A percentile compares a stretch with the other conserved stretches of the same genome.
These are phyloP conservation scores for Tetragonia tetragonoides DNA, from an alignment of 148 eudicot species.

Conservation along the genomic window DNA sequence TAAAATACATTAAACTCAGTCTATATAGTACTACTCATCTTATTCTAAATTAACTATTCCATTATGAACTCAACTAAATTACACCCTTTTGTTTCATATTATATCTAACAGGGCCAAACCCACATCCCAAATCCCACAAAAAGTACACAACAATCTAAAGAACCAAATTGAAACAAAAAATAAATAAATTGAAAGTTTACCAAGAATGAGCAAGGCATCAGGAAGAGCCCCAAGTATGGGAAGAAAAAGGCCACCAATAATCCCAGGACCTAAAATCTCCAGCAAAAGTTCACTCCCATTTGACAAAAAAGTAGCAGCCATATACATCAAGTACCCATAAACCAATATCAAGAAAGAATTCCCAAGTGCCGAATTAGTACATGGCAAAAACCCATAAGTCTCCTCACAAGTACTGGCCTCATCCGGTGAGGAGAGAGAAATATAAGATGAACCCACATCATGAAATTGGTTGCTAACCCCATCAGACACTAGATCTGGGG, in stretches of 20 bases:
- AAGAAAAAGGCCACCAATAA: constrained; percentile 79
- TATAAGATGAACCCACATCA: constrained; percentile 18
- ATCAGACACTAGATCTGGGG: neutral
- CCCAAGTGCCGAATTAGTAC: constrained; percentile 60
- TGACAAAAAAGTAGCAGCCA: constrained; percentile 68
- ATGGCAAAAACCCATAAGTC: constrained; percentile 84
- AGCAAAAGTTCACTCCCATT: constrained; percentile 75
- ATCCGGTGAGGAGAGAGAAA: neutral
- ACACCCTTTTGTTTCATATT: neutral
- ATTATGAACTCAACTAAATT: too few species aligned
- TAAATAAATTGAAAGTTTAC: constrained; percentile 30
- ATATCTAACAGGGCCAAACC: neutral
- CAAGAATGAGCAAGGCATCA: constrained; percentile 91
- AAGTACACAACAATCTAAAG: neutral
- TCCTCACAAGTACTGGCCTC: constrained; percentile 45
- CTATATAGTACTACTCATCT: too few species aligned
- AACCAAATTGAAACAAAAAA: neutral
- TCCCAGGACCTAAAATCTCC: constrained; percentile 87
- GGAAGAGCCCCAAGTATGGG: constrained; percentile 95
- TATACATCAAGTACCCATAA: constrained; percentile 73
- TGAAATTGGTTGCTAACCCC: neutral
- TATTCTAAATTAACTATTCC: too few species aligned
- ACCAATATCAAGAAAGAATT: constrained; percentile 61
- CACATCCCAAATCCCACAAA: neutral
- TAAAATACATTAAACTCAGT: neutral